Percentiles rank a stretch among this genome's conserved stretches.
phyloP scores from a whole-genome alignment of 2,329 filamentous ascomycete genomes.

The Colletotrichum acutatum region DNA sequence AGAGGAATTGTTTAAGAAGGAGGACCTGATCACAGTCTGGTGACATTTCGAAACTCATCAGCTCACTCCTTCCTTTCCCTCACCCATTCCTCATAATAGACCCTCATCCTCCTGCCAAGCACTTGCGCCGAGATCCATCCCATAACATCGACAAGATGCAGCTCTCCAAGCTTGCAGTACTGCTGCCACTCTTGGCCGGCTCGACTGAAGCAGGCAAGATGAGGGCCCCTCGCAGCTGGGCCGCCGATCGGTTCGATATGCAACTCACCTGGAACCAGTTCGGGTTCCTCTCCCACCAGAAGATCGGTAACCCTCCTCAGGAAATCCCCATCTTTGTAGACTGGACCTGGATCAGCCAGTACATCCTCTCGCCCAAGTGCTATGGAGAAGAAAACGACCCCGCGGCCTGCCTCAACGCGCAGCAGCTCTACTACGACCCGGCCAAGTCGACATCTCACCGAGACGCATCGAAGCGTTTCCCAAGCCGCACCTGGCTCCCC shows the following conservation, averaged over 20 bases:
- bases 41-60: neutral
- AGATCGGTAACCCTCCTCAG: slow-evolving; percentile 27
- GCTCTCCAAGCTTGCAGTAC: neutral
- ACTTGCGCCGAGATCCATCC: neutral
- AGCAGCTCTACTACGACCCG: slow-evolving; percentile 32
- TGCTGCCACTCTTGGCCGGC: slow-evolving; percentile 2
- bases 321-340: slow-evolving; percentile 37
- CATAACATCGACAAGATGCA: slow-evolving; percentile 1
- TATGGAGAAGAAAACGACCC: slow-evolving; percentile 27
- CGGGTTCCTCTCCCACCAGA: slow-evolving; percentile 31
- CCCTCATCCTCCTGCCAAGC: neutral
- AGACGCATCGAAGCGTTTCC: slow-evolving; percentile 30
- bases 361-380: slow-evolving; percentile 33
- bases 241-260: slow-evolving; percentile 29
- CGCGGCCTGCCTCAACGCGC: slow-evolving; percentile 26
- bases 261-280: slow-evolving; percentile 32
- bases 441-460: slow-evolving; percentile 26
- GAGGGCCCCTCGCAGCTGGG: neutral
- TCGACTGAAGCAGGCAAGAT: slow-evolving; percentile 8
- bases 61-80: neutral
- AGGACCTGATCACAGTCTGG: neutral
- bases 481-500: slow-evolving; percentile 33
- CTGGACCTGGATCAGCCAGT: slow-evolving; percentile 38
- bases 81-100: neutral
- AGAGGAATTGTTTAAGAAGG: neutral